These are phyloP conservation scores for Populus alba DNA, from an alignment of 345 rosid species.

Conservation along the genomic window DNA sequence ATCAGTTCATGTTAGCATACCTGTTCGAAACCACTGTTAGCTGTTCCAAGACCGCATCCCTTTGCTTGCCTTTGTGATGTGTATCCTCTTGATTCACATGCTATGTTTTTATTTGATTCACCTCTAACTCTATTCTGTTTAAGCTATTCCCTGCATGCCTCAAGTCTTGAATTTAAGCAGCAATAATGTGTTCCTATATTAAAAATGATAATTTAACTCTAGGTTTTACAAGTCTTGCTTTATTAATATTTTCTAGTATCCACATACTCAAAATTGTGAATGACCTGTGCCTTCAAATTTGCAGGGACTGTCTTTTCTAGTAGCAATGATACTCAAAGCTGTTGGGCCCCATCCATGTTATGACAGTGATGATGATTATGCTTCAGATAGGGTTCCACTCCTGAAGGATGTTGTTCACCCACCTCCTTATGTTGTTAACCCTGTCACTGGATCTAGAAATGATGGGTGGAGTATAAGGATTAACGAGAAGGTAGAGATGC, in stretches of 20 bases:
- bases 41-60: not conserved
- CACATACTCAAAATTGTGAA: constrained; percentile 4
- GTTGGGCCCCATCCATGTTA: constrained; percentile 68
- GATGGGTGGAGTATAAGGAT: constrained; percentile 54
- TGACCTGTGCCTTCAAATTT: not conserved
- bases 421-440: constrained; percentile 57
- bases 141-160: not conserved
- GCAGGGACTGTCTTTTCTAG: constrained; percentile 59
- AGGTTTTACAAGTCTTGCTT: constrained; percentile 1
- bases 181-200: not conserved
- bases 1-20: not conserved
- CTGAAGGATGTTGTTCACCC: constrained; percentile 48
- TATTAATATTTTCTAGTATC: not conserved
- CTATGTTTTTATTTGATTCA: not conserved
- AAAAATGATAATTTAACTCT: not conserved
- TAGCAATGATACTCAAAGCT: constrained; percentile 70
- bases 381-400: constrained; percentile 58
- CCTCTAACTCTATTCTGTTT: not conserved
- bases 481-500: constrained; percentile 46
- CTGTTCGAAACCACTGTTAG: not conserved
- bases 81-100: not conserved
- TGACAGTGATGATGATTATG: constrained; percentile 74
- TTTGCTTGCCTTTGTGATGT: not conserved
- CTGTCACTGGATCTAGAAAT: constrained; percentile 52
- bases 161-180: not conserved